Evolutionary conservation across 2,329 filamentous ascomycete species (phyloP), one percentile per base, ranked within the genome.

Genomic region (Elsinoe ampelina): DNA sequence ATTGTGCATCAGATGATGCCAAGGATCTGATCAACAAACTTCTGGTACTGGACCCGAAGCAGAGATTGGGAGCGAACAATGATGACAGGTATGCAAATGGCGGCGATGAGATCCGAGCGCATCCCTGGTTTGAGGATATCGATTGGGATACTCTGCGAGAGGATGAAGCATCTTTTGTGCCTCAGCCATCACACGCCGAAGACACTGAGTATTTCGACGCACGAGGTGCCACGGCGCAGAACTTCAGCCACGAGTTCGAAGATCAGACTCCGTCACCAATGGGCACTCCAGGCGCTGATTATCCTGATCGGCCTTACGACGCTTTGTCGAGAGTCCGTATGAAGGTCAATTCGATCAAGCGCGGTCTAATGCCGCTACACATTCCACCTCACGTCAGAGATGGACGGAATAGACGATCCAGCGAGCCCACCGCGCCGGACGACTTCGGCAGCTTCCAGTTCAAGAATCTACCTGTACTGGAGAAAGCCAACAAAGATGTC

Each of bases 401-500:
- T 70, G 80, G 87, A 54, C 89, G 95, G 66, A 91, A 83, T 63
- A 82, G 93, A 61, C 81, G 93, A 63, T 77, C 97, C 38, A 97
- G 92, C 69, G 93, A 98, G 70, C 93, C 93, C 1, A 84, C 92
- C 13, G 81, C 83, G 32, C 80, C 85, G 0, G 93, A 98, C 69
- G 95, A 98, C 68, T 98, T 98, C 75, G 93, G 93, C 32, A 90
- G 83, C 61, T 98, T 98, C 71, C 83, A 89, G 38, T 98, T 95
- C 78, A 98, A 98, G 74, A 98, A 98, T 65, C 75, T 98, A 50
- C 91, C 92, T 0, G 92, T 97, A 17, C 78, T 98, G 15, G 93
- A 97, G 66, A 97, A 96, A 71, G 93, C 93, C 56, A 98, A 98
- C 72, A 98, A 98, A 69, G 93, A 98, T 65, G 90, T 97, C 30